These are phyloP conservation scores for Rhytidiadelphus loreus DNA, from an alignment of 225 moss, liverwort and hornwort species.

Conservation along the genomic window DNA sequence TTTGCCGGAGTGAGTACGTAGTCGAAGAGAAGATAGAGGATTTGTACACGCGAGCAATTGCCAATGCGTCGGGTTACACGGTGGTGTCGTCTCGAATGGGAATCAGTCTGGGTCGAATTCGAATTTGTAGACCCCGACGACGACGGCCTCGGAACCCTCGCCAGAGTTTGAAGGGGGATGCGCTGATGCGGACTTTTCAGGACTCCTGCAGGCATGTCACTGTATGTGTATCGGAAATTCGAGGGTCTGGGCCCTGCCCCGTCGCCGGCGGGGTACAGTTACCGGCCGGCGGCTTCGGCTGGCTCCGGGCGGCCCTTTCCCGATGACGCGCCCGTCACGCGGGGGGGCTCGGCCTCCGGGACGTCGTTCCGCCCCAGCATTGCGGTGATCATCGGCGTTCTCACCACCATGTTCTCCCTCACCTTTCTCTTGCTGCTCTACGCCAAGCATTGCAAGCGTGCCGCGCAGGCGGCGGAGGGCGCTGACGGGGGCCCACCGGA, in stretches of 20 bases:
- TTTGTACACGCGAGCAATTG: neutral
- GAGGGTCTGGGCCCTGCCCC: slow-evolving; percentile 7
- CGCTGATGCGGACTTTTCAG: neutral
- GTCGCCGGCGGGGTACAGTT: neutral
- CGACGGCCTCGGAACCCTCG: neutral
- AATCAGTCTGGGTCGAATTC: neutral
- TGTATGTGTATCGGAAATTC: slow-evolving; percentile 7
- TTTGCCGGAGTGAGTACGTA: neutral
- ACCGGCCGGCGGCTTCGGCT: neutral
- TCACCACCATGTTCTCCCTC: slow-evolving; percentile 89
- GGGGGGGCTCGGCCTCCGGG: neutral
- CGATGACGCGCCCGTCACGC: neutral
- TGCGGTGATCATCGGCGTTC: slow-evolving; percentile 84
- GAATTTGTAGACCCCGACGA: neutral
- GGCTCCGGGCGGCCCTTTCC: slow-evolving; percentile 17
- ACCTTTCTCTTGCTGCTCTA: slow-evolving; percentile 85
- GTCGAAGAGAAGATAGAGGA: neutral
- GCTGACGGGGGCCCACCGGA: slow-evolving; percentile 11
- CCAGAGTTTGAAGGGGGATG: neutral
- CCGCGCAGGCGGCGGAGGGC: slow-evolving; percentile 20
- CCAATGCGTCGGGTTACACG: neutral
- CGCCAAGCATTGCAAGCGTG: slow-evolving; percentile 85
- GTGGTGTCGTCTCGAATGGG: neutral
- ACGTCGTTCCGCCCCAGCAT: slow-evolving; percentile 79
- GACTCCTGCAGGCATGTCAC: slow-evolving; percentile 12